Percentiles rank a stretch among this genome's conserved stretches.
Conservation (phyloP, 192 early-diverging fungal genomes). For the Linnemannia hyalina region DNA sequence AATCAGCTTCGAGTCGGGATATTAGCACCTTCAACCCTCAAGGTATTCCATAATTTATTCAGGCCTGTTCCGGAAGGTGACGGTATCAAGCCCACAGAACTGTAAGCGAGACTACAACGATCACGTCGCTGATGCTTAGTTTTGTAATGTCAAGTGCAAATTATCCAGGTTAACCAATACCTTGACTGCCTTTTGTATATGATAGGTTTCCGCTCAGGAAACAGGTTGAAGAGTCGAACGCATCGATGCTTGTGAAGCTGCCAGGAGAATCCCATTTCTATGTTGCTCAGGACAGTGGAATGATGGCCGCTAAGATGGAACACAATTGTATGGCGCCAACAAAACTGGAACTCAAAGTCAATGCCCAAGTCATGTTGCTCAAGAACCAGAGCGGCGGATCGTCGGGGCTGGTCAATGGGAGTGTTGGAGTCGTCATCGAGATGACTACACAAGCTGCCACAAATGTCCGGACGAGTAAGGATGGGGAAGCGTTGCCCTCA, state of each 20-base stretch:
- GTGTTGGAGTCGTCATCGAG: conserved; percentile 73
- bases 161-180: too few species aligned
- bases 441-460: conserved; percentile 31
- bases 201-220: conserved; percentile 33
- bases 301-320: conserved; percentile 42
- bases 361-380: conserved; percentile 90
- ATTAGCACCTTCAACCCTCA: conserved; percentile 67
- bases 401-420: conserved; percentile 81
- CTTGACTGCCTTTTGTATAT: not conserved
- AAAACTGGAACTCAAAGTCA: conserved; percentile 75
- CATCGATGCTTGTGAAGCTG: conserved; percentile 64
- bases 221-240: conserved; percentile 83
- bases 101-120: conserved; percentile 60
- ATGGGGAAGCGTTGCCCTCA: conserved; percentile 9
- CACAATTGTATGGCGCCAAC: conserved; percentile 73
- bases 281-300: conserved; percentile 58
- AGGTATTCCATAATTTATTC: conserved; percentile 54
- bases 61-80: conserved; percentile 57
- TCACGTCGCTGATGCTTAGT: too few species aligned
- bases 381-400: conserved; percentile 68
- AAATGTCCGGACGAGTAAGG: conserved; percentile 4
- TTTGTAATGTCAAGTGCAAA: not conserved
- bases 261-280: conserved; percentile 60
- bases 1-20: conserved; percentile 87
- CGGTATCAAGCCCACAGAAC: conserved; percentile 73